A percentile compares a stretch with the other conserved stretches of the same genome.
phyloP scores from a whole-genome alignment of 345 rosid species.

The Bretschneidera sinensis region DNA sequence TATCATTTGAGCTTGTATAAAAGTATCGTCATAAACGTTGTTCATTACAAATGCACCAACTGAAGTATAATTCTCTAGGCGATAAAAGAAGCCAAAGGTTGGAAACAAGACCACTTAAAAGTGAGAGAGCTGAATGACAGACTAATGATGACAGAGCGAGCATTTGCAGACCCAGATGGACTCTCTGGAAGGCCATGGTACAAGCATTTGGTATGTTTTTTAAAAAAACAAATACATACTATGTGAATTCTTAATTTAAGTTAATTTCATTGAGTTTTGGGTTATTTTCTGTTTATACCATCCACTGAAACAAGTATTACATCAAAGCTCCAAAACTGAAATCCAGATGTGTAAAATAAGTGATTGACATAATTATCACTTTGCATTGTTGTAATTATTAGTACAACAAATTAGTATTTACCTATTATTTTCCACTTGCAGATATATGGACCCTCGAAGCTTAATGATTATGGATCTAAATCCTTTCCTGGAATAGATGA shows the following conservation, averaged over 20 bases:
- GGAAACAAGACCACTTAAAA: conserved; percentile 31
- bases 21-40: conserved; percentile 3
- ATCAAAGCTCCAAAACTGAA: not conserved
- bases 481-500: conserved; percentile 77
- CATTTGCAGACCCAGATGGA: conserved; percentile 70
- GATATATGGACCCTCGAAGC: conserved; percentile 72
- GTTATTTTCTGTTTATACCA: no score
- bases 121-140: conserved; percentile 68
- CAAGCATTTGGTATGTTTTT: conserved; percentile 61
- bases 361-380: no score
- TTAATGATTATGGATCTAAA: conserved; percentile 67
- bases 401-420: not conserved
- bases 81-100: conserved; percentile 28
- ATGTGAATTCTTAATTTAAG: not conserved
- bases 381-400: not conserved
- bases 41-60: conserved; percentile 4
- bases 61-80: conserved; percentile 26
- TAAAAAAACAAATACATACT: no score
- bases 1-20: conserved; percentile 12
- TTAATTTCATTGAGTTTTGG: not conserved
- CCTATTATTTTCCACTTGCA: conserved; percentile 19
- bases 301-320: not conserved
- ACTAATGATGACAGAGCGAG: conserved; percentile 77
- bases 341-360: not conserved
- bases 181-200: conserved; percentile 63